Evolutionary conservation across 257 asterid genomes (phyloP), one percentile per base, ranked within the genome.

Genomic region (Primulina huaijiensis): DNA sequence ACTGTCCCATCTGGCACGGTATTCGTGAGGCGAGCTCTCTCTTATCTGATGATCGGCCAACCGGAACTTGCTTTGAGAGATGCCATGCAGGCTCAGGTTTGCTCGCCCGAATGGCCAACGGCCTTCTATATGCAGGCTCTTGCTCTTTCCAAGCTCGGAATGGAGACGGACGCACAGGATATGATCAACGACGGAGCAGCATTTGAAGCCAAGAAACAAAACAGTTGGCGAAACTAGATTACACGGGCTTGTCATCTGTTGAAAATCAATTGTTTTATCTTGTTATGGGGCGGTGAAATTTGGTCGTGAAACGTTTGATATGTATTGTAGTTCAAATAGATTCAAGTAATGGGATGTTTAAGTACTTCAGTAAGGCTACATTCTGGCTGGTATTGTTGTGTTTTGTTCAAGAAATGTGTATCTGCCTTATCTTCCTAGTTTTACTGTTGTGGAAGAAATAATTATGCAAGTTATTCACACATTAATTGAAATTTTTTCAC

Each of bases 31-130:
- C 95, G 98, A 12, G 97, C 96, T 0, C 84, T 90, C 68, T 87
- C 96, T 12, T 90, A 93, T 76, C 74, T 93, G 84, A 89, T 93
- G 97, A 69, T 89, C 0, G 97, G 79, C 29, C 96, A 93, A 56
- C 84, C 96, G 0, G 99, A 93, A 68, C 83, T 86, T 27, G 99
- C 96, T 0, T 78, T 93, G 27, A 79, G 98, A 72, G 98, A 92
- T 5, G 98, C 98, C 0, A 88, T 90, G 98, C 98, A 92, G 74
- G 96, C 99, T 6, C 99, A 93, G 76, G 96, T 93, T 20, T 91
- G 97, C 88, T 83, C 86, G 81, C 96, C 97, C 0, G 97, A 91
- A 80, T 93, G 99, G 99, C 95, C 97, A 0, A 89, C 86, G 2
- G 96, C 99, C 7, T 91, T 91, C 86, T 93, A 90, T 77, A 78